These are phyloP conservation scores for Fusarium sp. DNA, from an alignment of 2,329 filamentous ascomycete species.

Conservation along the genomic window DNA sequence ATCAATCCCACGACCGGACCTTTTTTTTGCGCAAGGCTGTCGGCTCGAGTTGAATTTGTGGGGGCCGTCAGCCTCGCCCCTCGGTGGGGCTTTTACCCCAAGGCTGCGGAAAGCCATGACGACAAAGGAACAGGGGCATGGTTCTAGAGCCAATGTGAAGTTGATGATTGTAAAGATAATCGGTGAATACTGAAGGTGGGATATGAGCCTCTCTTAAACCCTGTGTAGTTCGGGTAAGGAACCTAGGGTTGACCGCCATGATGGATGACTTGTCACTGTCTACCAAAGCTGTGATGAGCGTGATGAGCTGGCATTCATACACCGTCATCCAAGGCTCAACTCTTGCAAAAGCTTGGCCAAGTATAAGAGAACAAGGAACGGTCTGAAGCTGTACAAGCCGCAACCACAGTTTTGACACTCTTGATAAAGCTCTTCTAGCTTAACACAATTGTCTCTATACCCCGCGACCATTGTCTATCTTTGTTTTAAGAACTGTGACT, in stretches of 20 bases:
- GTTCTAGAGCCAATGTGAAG: not conserved
- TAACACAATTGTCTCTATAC: too few relatives aligned
- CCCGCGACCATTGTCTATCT: too few relatives aligned
- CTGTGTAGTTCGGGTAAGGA: too few relatives aligned
- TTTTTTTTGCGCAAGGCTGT: conserved; percentile 47
- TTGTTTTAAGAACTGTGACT: too few relatives aligned
- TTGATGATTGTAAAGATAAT: too few relatives aligned
- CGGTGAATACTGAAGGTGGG: not conserved
- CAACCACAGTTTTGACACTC: too few relatives aligned
- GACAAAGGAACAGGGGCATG: conserved; percentile 22
- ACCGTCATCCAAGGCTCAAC: not conserved
- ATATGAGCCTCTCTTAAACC: not conserved
- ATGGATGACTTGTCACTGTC: conserved; percentile 31
- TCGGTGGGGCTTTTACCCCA: conserved; percentile 21
- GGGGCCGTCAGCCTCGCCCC: conserved; percentile 39
- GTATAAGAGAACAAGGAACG: conserved; percentile 4
- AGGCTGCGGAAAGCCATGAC: conserved; percentile 26
- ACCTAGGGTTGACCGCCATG: conserved; percentile 24
- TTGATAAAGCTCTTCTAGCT: too few relatives aligned
- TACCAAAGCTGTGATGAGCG: not conserved
- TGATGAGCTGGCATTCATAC: conserved; percentile 26
- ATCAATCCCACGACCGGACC: conserved; percentile 36
- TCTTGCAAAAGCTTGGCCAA: not conserved
- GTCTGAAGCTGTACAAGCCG: too few relatives aligned
- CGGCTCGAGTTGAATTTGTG: conserved; percentile 22